These are phyloP conservation scores for Ophiostoma perfectum DNA, from an alignment of 2,329 filamentous ascomycete species.

Conservation along the genomic window DNA sequence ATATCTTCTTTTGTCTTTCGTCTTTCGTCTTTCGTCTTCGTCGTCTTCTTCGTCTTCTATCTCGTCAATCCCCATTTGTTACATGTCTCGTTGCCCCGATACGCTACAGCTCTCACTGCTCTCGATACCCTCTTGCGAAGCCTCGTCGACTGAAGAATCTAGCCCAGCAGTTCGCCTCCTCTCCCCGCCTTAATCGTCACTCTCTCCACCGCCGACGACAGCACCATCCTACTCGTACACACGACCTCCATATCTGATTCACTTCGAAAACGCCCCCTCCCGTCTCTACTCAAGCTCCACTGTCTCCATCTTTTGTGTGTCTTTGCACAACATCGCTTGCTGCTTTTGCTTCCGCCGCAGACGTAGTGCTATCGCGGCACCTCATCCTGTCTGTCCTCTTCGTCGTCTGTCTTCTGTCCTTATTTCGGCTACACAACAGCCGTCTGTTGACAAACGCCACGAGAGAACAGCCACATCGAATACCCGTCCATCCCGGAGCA, in stretches of 20 bases:
- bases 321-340: slow-evolving; percentile 8
- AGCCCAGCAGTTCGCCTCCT: slow-evolving; percentile 3
- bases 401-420: not conserved
- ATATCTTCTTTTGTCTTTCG: not conserved
- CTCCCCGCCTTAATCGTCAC: slow-evolving; percentile 10
- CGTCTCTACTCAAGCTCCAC: slow-evolving; percentile 11
- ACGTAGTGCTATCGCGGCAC: not conserved
- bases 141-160: not conserved
- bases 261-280: slow-evolving; percentile 3
- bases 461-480: not conserved
- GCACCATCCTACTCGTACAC: not conserved
- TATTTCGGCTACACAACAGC: not conserved
- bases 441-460: not conserved
- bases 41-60: not conserved
- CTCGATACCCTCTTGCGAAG: no score
- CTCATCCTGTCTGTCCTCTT: not conserved
- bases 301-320: slow-evolving; percentile 13
- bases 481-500: not conserved
- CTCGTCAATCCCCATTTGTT: not conserved
- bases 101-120: no score
- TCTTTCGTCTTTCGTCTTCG: not conserved
- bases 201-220: slow-evolving; percentile 12
- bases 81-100: not conserved
- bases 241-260: not conserved
- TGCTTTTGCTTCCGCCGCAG: not conserved